These are phyloP conservation scores for Taphrina pruni DNA, from an alignment of 1,139 yeast species.

Conservation along the genomic window DNA sequence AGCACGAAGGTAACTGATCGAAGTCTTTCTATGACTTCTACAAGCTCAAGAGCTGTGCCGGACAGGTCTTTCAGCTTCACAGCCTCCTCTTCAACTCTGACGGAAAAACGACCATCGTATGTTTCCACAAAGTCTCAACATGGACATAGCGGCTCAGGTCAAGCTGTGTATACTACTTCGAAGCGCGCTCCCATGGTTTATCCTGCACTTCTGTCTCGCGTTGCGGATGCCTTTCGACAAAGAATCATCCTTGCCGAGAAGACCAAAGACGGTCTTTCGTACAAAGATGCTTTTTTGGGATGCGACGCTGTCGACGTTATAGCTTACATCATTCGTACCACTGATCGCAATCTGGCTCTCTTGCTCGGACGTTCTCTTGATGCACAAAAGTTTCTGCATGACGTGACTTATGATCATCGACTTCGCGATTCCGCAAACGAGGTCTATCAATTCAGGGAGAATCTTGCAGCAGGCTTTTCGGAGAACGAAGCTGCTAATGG, in stretches of 20 bases:
- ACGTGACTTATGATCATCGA: conserved; percentile 92
- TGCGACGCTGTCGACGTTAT: conserved; percentile 90
- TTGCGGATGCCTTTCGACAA: conserved; percentile 78
- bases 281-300: conserved; percentile 94
- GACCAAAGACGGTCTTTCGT: conserved; percentile 91
- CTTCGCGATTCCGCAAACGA: conserved; percentile 86
- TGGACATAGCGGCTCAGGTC: conserved; percentile 32
- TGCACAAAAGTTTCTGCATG: conserved; percentile 93
- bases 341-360: conserved; percentile 87
- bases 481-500: conserved; percentile 42
- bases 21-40: conserved; percentile 37
- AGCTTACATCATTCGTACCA: conserved; percentile 81
- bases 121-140: conserved; percentile 26
- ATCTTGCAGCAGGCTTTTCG: conserved; percentile 43
- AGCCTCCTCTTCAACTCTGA: conserved; percentile 20
- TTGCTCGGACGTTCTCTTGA: conserved; percentile 89
- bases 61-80: conserved; percentile 34
- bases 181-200: conserved; percentile 64
- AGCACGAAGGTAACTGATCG: conserved; percentile 26
- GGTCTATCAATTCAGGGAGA: conserved; percentile 79
- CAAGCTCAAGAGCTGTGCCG: conserved; percentile 20
- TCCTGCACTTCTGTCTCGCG: conserved; percentile 86
- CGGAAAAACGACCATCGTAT: conserved; percentile 34
- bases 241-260: conserved; percentile 74
- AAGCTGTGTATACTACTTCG: conserved; percentile 38